phyloP scores from a whole-genome alignment of 1,284 basidiomycete species.

The Heterobasidion annosum region DNA sequence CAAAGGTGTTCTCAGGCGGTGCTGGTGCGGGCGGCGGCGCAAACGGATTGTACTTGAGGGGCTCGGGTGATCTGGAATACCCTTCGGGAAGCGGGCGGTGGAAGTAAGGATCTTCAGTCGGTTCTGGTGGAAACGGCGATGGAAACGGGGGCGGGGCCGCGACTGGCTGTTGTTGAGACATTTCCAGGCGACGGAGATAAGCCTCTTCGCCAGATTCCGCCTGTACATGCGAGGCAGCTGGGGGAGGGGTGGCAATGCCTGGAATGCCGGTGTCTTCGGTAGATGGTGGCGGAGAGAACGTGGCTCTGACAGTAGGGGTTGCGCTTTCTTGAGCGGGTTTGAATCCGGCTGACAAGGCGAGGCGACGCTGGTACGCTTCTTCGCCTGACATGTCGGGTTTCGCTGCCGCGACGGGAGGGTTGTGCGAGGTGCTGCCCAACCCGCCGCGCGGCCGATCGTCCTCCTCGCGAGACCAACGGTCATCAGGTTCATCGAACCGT shows the following conservation, averaged over 20 bases:
- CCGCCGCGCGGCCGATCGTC: conserved; percentile 30
- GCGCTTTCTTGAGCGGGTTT: conserved; percentile 9
- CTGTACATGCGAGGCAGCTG: conserved; percentile 4
- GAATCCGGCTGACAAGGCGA: conserved; percentile 35
- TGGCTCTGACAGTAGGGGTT: background rate
- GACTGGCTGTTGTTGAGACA: conserved; percentile 33
- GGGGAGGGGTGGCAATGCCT: background rate
- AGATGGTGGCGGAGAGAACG: background rate
- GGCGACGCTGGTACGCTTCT: conserved; percentile 48
- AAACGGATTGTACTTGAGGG: conserved; percentile 52
- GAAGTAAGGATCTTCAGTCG: conserved; percentile 50
- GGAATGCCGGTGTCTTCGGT: background rate
- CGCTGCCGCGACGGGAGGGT: conserved; percentile 18
- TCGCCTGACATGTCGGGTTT: conserved; percentile 39
- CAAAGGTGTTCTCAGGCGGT: conserved; percentile 26
- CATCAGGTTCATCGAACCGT: conserved; percentile 43
- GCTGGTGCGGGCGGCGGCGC: conserved; percentile 43
- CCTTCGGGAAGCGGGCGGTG: conserved; percentile 20
- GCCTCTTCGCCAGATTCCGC: conserved; percentile 59
- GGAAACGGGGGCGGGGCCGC: conserved; percentile 27
- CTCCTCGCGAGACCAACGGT: conserved; percentile 45
- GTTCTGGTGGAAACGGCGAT: conserved; percentile 10
- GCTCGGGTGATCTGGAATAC: background rate
- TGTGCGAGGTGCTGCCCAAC: conserved; percentile 17
- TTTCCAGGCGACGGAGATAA: conserved; percentile 50